Evolutionary conservation across 1,284 basidiomycete genomes (phyloP), one percentile per base, ranked within the genome.

Genomic region (Tylopilus orsonianus): DNA sequence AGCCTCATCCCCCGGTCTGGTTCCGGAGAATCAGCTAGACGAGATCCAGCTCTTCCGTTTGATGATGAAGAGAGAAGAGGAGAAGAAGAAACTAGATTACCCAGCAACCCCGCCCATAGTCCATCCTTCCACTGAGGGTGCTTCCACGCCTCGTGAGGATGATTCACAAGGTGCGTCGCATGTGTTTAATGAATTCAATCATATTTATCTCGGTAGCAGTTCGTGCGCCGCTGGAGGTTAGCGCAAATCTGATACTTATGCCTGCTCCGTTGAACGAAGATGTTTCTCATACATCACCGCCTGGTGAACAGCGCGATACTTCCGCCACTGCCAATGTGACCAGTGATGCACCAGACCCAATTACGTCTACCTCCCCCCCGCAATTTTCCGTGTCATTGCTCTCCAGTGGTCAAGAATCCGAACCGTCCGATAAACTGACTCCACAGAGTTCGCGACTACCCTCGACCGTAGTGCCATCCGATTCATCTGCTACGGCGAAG

Each of bases 41-140:
- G 90, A 92, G 66, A 93, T 93, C 36, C 90, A 93, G 57, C 71
- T 89, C 29, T 93, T 93, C 78, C 89, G 87, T 60, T 64, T 89
- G 59, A 75, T 92, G 74, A 93, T 93, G 87, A 87, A 86, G 66
- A 75, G 81, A 55, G 90, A 90, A 58, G 83, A 87, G 53, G 82
- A 86, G 57, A 87, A 84, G 67, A 85, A 80, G 59, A 77, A 75
- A 55, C 58, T 58, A 5, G 78, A 76, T 16, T 52, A n/a, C n/a
- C 55, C 13, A 52, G 53, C 27, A 23, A 9, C 29, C 29, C 29
- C 6, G 24, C 42, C 27, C 35, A 41, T 18, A 27, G 33, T 23
- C 20, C 41, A 40, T 20, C 36, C 38, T 40, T 34, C 43, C n/a
- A 13, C 41, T 22, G 61, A 61, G 29, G 51, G 37, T 36, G 0